These are phyloP conservation scores for Ophiocordyceps camponoti-saundersi DNA, from an alignment of 2,329 filamentous ascomycete genomes.

Conservation along the genomic window DNA sequence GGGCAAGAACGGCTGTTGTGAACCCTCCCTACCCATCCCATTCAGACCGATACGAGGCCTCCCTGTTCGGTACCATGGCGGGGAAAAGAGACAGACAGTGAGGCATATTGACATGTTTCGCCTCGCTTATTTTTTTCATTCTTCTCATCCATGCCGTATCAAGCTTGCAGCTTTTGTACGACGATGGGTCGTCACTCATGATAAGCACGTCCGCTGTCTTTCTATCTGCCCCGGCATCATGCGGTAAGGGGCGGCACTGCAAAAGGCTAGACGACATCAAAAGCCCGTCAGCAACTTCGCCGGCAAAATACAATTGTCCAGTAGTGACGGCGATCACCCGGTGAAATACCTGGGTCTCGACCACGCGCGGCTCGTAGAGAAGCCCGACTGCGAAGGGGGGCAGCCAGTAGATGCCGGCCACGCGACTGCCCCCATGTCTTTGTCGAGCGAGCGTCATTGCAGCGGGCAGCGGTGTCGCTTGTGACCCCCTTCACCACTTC, in stretches of 20 bases:
- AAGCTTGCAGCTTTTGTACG: background rate
- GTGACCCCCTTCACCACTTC: background rate
- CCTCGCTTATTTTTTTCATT: background rate
- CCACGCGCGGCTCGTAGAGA: background rate
- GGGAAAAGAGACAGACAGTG: background rate
- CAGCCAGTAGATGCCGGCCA: constrained; percentile 1
- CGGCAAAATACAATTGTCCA: background rate
- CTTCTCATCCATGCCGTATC: background rate
- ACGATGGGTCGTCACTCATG: background rate
- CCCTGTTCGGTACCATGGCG: background rate
- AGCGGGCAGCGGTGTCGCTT: background rate
- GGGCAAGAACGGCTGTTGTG: too few relatives aligned
- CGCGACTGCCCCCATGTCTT: background rate
- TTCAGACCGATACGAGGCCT: background rate
- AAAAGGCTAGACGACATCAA: too few relatives aligned
- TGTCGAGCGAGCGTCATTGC: background rate
- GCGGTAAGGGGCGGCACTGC: background rate
- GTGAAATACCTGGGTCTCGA: background rate
- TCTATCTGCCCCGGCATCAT: background rate
- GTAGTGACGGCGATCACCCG: background rate
- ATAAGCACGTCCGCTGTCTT: background rate
- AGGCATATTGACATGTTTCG: background rate
- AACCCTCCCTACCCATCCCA: background rate
- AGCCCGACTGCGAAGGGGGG: background rate
- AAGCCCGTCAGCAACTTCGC: background rate